Base-by-base conservation (phyloP, 2,329 filamentous ascomycete species). In the Karstenula rhodostoma region DNA sequence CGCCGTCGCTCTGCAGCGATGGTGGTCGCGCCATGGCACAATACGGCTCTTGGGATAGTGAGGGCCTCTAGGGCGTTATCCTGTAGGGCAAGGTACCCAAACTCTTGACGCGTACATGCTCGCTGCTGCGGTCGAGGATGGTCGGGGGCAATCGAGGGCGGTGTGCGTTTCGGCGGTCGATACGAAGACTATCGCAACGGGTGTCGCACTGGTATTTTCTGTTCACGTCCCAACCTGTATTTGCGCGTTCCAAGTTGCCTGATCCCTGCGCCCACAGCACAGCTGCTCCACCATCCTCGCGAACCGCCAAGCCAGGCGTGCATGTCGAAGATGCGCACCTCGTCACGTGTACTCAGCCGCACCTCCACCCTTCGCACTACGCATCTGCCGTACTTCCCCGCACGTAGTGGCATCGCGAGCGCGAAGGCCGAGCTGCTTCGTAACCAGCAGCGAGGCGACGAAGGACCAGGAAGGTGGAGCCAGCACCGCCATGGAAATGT, bases 1-100 rank as follows among this genome's bases (percentile, higher is more conserved):
- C 75, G 59, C 74, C 75, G 54, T 78, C 74, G 58, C 73, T 77
- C 17, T 72, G 76, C 64, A 72, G 73, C 29, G 74, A 76, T 32
- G 71, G 74, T 52, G 74, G 75, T 33, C 74, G 73, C 10, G 69
- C 69, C 75, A 78, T 78, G 44, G 43, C 56, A 22, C 42, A 23
- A 19, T 44, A 22, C 3, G 2, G 29, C 12, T 32, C 29, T 32
- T 4, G 7, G n/a, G 7, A 19, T 44, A 44, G 7, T 48, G 51
- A 59, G 56, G 35, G 50, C 35, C 33, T 42, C 49, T 40, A 32
- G 40, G 37, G 37, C 59, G 60, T 65, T 62, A 40, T 27, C 49
- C 49, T 23, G 49, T n/a, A 42, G 33, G 32, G 33, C 49, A 52
- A 15, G 33, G 22, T 40, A 52, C 15, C 33, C 49, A 27, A 9